Percentiles rank a stretch among this genome's conserved stretches.
Evolutionary conservation across 1,284 basidiomycete genomes (phyloP).

Genomic region (Ganoderma leucocontextum): DNA sequence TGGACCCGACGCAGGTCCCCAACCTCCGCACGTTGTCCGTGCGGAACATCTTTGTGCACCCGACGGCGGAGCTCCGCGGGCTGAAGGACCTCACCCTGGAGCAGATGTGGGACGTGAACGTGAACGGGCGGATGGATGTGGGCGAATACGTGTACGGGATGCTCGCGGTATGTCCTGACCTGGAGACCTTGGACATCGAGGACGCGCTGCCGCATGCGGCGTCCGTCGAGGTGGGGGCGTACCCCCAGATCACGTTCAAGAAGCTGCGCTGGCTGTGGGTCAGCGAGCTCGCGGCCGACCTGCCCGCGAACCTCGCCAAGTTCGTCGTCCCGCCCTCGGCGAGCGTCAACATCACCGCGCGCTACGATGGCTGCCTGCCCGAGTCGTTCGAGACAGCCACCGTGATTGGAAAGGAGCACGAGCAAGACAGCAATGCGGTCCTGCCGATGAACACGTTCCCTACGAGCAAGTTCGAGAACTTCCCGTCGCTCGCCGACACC

Average conservation of each 20-base stretch:
- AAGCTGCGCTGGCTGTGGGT: conserved; percentile 13
- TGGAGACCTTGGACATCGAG: conserved; percentile 11
- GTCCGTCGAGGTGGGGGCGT: background rate
- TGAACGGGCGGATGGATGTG: background rate
- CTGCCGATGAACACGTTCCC: conserved; percentile 15
- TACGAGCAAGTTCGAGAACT: conserved; percentile 5
- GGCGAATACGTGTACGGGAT: conserved; percentile 13
- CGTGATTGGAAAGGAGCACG: background rate
- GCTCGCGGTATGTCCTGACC: conserved; percentile 17
- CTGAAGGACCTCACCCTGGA: conserved; percentile 12
- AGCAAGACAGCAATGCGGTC: conserved; percentile 1
- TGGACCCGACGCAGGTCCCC: conserved; percentile 9
- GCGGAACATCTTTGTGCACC: conserved; percentile 11
- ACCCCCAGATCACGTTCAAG: conserved; percentile 1
- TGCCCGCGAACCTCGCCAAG: conserved; percentile 17
- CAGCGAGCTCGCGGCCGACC: conserved; percentile 18
- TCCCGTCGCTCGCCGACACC: conserved; percentile 8
- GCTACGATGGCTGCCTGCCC: conserved; percentile 18
- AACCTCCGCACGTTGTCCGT: conserved; percentile 9
- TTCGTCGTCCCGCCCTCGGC: conserved; percentile 10
- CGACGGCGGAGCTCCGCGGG: background rate
- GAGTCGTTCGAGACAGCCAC: conserved; percentile 2
- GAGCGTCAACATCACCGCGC: conserved; percentile 5
- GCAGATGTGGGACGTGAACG: conserved; percentile 7
- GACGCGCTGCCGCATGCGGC: conserved; percentile 13